These are phyloP conservation scores for Hapsidospora chrysogenum DNA, from an alignment of 495 filamentous ascomycete genomes.

Conservation along the genomic window DNA sequence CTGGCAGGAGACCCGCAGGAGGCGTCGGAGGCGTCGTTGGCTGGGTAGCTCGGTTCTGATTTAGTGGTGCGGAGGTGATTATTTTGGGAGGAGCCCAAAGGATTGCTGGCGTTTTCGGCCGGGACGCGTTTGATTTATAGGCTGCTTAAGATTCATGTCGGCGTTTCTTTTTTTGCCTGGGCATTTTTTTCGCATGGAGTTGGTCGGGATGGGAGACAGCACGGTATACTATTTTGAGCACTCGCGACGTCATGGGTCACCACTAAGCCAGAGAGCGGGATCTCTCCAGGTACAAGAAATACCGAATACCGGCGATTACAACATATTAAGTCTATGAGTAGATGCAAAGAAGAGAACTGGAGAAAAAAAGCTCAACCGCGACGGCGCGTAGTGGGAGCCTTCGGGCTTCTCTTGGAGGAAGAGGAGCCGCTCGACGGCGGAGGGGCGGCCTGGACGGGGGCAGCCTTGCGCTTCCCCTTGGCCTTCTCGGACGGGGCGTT, in stretches of 20 bases:
- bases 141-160: background rate
- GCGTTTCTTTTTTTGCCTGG: background rate
- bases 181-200: background rate
- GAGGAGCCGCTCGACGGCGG: constrained; percentile 12
- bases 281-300: too few relatives aligned
- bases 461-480: constrained; percentile 25
- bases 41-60: constrained; percentile 5
- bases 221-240: background rate
- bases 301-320: too few relatives aligned
- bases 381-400: constrained; percentile 36
- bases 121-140: background rate
- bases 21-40: constrained; percentile 9
- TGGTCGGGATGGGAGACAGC: background rate
- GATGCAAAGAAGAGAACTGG: background rate
- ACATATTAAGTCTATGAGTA: background rate
- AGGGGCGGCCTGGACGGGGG: constrained; percentile 6
- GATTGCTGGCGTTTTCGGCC: too few relatives aligned
- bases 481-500: constrained; percentile 47
- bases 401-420: constrained; percentile 22
- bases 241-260: background rate
- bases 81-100: too few relatives aligned
- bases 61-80: too few relatives aligned
- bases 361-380: constrained; percentile 20
- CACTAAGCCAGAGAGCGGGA: background rate
- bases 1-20: constrained; percentile 13